Evolutionary conservation across 495 filamentous ascomycete species (phyloP).

Genomic region (Darksidea phi): DNA sequence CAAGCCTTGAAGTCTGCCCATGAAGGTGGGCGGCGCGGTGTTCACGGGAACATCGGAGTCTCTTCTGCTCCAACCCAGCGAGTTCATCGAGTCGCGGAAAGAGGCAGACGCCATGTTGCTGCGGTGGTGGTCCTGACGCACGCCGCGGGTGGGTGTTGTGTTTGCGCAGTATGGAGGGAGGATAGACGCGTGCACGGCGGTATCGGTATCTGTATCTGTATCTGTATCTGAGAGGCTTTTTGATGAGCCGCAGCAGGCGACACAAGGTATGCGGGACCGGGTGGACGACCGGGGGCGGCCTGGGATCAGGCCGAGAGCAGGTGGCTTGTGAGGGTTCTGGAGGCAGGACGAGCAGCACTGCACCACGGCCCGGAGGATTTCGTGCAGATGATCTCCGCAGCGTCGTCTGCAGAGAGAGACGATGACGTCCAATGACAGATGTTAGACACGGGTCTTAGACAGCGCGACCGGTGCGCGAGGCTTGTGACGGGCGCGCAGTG

Average conservation of each 20-base stretch:
- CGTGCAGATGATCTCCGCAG: conserved; percentile 60
- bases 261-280: no score
- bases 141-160: conserved; percentile 21
- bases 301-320: conserved; percentile 3
- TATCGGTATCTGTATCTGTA: conserved; percentile 3
- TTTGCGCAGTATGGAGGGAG: conserved; percentile 12
- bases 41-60: conserved; percentile 75
- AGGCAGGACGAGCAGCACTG: conserved; percentile 9
- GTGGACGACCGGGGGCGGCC: no score
- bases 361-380: conserved; percentile 43
- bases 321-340: conserved; percentile 35
- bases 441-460: conserved; percentile 44
- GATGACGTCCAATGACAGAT: conserved; percentile 57
- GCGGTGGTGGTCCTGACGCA: conserved; percentile 6
- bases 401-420: conserved; percentile 38
- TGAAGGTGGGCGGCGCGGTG: conserved; percentile 69
- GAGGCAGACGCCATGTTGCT: conserved; percentile 77
- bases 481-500: conserved; percentile 38
- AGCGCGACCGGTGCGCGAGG: conserved; percentile 33
- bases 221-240: conserved; percentile 27
- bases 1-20: conserved; percentile 76
- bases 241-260: conserved; percentile 36
- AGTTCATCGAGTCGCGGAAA: conserved; percentile 92
- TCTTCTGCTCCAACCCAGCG: conserved; percentile 89
- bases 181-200: background rate